Conservation (phyloP, 177 flowering plant species). For the Telopea speciosissima region DNA sequence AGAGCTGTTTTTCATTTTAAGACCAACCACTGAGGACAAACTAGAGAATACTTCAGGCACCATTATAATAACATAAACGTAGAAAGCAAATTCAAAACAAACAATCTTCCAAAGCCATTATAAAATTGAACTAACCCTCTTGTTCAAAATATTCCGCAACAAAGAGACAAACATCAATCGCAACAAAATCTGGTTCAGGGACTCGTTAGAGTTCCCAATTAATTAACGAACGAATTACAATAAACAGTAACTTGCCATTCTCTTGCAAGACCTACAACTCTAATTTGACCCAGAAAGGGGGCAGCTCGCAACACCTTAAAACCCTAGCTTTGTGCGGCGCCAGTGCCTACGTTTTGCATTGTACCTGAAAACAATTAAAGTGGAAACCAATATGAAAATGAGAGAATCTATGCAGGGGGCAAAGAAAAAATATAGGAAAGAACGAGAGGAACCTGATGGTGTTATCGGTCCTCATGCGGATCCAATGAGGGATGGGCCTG, state of each 20-base stretch:
- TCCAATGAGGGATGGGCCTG: slow-evolving; percentile 33
- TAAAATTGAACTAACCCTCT: neutral
- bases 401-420: neutral
- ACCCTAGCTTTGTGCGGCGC: slow-evolving; percentile 60
- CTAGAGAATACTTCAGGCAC: neutral
- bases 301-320: slow-evolving; percentile 23
- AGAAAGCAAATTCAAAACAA: neutral
- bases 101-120: neutral
- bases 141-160: neutral
- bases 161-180: neutral
- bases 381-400: neutral
- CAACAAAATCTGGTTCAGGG: neutral
- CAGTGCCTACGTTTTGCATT: slow-evolving; percentile 65
- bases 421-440: neutral
- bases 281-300: neutral
- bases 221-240: neutral
- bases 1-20: no score
- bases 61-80: neutral
- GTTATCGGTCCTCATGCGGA: slow-evolving; percentile 24
- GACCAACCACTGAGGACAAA: no score
- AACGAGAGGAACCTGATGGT: slow-evolving; percentile 16
- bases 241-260: neutral
- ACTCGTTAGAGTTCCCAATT: neutral
- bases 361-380: slow-evolving; percentile 28
- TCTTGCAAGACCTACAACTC: neutral